Percentiles rank a stretch among this genome's conserved stretches.
phyloP scores from a whole-genome alignment of 2,329 filamentous ascomycete species.

The Pyricularia grisea region DNA sequence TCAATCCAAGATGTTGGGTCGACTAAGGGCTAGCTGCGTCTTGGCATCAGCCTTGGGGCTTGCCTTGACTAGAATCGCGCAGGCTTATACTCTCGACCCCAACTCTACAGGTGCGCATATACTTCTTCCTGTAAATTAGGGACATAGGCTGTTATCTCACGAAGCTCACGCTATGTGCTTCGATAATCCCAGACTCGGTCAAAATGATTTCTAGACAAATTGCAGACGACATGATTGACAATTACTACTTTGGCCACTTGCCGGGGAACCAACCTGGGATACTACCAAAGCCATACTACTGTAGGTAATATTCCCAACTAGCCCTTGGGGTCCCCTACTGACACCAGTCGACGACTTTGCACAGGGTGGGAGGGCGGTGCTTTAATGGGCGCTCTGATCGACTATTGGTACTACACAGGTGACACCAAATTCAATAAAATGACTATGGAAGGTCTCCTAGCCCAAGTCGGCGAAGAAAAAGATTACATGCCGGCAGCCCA shows the following conservation, averaged over 20 bases:
- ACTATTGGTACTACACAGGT: slow-evolving; percentile 57
- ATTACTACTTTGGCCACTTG: slow-evolving; percentile 36
- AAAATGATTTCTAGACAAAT: slow-evolving; percentile 38
- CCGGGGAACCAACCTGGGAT: slow-evolving; percentile 41
- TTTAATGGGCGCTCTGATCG: slow-evolving; percentile 61
- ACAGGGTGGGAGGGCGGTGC: slow-evolving; percentile 66
- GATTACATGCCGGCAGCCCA: slow-evolving; percentile 66
- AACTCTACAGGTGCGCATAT: slow-evolving; percentile 12
- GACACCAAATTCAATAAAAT: slow-evolving; percentile 62
- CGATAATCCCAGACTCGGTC: slow-evolving; percentile 53
- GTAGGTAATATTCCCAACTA: slow-evolving; percentile 32
- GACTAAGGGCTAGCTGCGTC: slow-evolving; percentile 1
- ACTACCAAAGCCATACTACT: slow-evolving; percentile 42
- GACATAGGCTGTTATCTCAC: not conserved
- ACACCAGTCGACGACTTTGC: slow-evolving; percentile 7
- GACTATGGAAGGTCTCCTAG: slow-evolving; percentile 58
- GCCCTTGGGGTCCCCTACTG: not conserved
- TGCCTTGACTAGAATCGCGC: not conserved
- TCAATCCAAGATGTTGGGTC: not conserved
- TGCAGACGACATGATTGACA: slow-evolving; percentile 37
- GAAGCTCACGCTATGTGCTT: not conserved
- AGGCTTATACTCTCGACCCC: slow-evolving; percentile 14
- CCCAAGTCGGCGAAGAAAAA: slow-evolving; percentile 61
- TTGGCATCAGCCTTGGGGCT: slow-evolving; percentile 8
- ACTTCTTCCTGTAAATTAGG: not conserved